Conservation (phyloP, 805 yeast genomes). For the Candida fluviatilis region DNA sequence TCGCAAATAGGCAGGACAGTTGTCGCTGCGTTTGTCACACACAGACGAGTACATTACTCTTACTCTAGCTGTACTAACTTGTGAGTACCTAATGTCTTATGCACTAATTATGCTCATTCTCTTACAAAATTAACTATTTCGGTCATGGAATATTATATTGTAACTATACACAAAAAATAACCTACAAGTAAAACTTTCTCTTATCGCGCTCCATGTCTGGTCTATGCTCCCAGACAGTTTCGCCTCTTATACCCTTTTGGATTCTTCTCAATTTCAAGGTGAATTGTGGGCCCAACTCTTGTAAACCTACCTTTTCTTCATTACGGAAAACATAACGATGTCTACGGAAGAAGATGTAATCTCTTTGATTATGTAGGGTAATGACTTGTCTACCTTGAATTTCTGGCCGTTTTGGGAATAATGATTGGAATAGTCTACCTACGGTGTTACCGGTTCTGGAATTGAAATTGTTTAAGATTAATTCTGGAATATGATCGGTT, state of each 20-base stretch:
- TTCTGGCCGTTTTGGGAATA: constrained; percentile 92
- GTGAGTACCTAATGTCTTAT: background rate
- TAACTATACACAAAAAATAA: background rate
- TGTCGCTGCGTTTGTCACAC: background rate
- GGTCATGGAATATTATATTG: too few species aligned
- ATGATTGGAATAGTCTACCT: constrained; percentile 84
- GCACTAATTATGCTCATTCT: background rate
- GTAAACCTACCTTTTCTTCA: constrained; percentile 90
- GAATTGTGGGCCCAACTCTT: constrained; percentile 95
- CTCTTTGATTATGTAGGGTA: constrained; percentile 94
- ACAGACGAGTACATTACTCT: too few species aligned
- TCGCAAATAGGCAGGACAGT: background rate
- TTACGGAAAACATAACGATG: constrained; percentile 87
- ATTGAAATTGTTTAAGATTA: constrained; percentile 85
- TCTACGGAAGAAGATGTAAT: constrained; percentile 89
- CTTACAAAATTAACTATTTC: too few species aligned
- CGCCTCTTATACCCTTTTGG: constrained; percentile 89
- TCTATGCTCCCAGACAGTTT: constrained; percentile 93
- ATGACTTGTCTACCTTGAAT: constrained; percentile 94
- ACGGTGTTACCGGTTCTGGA: constrained; percentile 92
- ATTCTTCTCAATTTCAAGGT: constrained; percentile 83
- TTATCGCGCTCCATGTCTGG: constrained; percentile 96
- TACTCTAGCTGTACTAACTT: too few species aligned
- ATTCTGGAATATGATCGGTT: constrained; percentile 87
- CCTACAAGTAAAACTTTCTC: constrained; percentile 78